phyloP scores from a whole-genome alignment of 768 basidiomycete species.

The Gymnopilus junonius region DNA sequence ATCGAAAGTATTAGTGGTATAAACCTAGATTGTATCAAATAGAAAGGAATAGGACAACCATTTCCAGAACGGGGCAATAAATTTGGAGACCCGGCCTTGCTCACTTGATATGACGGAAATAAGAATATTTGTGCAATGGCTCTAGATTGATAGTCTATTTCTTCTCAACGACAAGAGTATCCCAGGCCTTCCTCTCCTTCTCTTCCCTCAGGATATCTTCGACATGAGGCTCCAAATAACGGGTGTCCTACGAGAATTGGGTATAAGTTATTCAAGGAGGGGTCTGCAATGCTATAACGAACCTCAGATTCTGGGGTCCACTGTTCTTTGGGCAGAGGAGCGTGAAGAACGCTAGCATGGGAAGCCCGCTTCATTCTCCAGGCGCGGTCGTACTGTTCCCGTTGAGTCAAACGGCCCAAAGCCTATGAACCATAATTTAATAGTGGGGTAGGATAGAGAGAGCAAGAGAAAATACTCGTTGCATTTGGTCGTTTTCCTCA shows the following conservation, averaged over 20 bases:
- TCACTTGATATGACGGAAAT: background rate
- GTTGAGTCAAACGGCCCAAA: slow-evolving; percentile 75
- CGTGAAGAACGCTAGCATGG: slow-evolving; percentile 80
- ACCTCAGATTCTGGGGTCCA: slow-evolving; percentile 84
- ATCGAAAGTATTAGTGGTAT: background rate
- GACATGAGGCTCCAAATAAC: slow-evolving; percentile 86
- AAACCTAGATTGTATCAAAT: slow-evolving; percentile 2
- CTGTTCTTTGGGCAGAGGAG: slow-evolving; percentile 77
- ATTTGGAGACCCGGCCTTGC: background rate
- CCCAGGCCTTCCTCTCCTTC: slow-evolving; percentile 80
- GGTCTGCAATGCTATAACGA: slow-evolving; percentile 12
- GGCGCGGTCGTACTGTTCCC: slow-evolving; percentile 87
- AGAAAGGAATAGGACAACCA: background rate
- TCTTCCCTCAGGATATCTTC: slow-evolving; percentile 74
- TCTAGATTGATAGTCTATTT: slow-evolving; percentile 49
- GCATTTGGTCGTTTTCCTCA: slow-evolving; percentile 78
- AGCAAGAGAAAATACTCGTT: slow-evolving; percentile 58
- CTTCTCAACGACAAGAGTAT: slow-evolving; percentile 72
- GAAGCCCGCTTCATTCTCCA: slow-evolving; percentile 87
- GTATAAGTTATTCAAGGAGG: background rate
- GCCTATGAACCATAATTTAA: slow-evolving; percentile 57
- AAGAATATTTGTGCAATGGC: background rate
- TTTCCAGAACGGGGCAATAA: background rate
- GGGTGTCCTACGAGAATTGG: slow-evolving; percentile 66
- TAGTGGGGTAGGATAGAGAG: background rate